These are phyloP conservation scores for Beta corolliflora DNA, from an alignment of 179 eudicot genomes.

Conservation along the genomic window DNA sequence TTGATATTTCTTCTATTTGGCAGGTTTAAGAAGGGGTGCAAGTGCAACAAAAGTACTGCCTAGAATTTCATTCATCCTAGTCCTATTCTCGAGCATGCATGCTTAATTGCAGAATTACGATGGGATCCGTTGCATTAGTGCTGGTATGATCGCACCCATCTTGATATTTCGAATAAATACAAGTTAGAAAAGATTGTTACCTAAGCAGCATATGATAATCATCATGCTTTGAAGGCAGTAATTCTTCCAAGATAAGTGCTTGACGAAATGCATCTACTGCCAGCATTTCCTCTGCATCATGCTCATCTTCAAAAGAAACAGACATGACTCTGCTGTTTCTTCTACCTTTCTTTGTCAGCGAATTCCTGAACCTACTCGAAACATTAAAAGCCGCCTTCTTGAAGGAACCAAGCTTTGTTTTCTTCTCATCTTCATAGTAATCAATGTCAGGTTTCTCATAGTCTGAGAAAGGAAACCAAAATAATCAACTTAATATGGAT, in stretches of 20 bases:
- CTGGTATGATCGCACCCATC: constrained; percentile 40
- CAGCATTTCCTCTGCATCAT: constrained; percentile 77
- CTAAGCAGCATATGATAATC: constrained; percentile 92
- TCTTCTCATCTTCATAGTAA: constrained; percentile 62
- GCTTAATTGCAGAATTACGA: constrained; percentile 45
- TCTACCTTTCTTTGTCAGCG: constrained; percentile 66
- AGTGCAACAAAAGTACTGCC: no score
- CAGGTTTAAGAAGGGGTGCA: no score
- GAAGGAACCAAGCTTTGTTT: constrained; percentile 71
- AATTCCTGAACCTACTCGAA: constrained; percentile 75
- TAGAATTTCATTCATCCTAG: no score
- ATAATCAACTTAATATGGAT: background rate
- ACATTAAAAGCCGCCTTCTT: constrained; percentile 83
- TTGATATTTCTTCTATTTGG: background rate
- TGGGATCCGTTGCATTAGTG: constrained; percentile 54
- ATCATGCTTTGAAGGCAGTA: constrained; percentile 86
- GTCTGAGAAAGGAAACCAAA: constrained; percentile 35
- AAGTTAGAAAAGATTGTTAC: constrained; percentile 32
- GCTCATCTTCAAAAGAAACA: constrained; percentile 75
- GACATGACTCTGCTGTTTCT: constrained; percentile 88
- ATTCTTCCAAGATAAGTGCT: constrained; percentile 74
- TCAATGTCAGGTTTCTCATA: constrained; percentile 54
- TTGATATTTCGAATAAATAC: background rate
- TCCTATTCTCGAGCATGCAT: constrained; percentile 10
- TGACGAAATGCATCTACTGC: constrained; percentile 93